These are phyloP conservation scores for Calonectria ilicicola DNA, from an alignment of 2,329 filamentous ascomycete species.

Conservation along the genomic window DNA sequence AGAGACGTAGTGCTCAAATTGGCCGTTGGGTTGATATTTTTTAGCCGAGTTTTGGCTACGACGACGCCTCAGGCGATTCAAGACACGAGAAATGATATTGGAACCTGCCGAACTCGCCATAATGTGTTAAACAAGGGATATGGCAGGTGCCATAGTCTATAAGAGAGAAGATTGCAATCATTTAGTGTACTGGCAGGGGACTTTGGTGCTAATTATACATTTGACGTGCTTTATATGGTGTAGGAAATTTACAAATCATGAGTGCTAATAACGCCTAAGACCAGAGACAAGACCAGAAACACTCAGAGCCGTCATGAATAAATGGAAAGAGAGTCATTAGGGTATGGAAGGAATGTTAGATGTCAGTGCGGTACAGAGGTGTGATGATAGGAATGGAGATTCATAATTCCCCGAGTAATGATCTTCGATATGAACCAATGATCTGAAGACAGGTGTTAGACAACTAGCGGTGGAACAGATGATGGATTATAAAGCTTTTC, in stretches of 20 bases:
- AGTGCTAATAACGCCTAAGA: neutral
- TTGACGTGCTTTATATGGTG: neutral
- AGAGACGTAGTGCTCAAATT: neutral
- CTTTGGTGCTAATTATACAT: neutral
- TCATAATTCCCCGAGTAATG: neutral
- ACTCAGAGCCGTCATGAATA: neutral
- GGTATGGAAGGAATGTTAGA: neutral
- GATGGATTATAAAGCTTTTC: too few species aligned
- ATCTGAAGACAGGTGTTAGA: neutral
- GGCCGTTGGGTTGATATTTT: too few species aligned
- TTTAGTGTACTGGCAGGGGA: neutral
- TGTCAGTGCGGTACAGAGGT: neutral
- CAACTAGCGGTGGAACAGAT: neutral
- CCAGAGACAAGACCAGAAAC: neutral
- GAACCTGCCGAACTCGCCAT: neutral
- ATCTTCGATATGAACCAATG: neutral
- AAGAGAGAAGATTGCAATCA: neutral
- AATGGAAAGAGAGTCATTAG: neutral
- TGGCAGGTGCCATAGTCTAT: neutral
- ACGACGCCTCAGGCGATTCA: neutral
- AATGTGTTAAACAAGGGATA: neutral
- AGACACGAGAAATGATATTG: neutral
- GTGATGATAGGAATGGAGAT: neutral
- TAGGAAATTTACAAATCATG: neutral
- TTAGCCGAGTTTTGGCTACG: neutral